A percentile compares a stretch with the other conserved stretches of the same genome.
phyloP scores from a whole-genome alignment of 352 stramenopile species.

The Phytophthora palmivora region DNA sequence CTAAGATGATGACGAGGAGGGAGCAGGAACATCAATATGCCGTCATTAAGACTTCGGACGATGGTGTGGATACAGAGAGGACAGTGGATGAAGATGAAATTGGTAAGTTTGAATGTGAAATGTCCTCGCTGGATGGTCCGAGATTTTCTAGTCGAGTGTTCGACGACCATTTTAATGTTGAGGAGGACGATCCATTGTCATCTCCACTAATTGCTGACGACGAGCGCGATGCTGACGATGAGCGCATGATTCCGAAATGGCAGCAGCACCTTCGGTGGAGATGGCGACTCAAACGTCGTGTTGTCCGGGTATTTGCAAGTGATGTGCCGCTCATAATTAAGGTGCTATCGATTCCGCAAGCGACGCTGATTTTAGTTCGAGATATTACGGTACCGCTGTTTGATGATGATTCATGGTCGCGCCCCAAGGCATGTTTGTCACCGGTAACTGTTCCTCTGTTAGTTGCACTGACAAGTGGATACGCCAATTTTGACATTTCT shows the following conservation, averaged over 20 bases:
- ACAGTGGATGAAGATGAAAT: constrained; percentile 1
- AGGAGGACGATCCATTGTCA: constrained; percentile 56
- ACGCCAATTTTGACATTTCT: constrained; percentile 34
- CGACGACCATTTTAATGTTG: constrained; percentile 70
- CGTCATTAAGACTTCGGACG: constrained; percentile 52
- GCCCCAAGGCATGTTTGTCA: constrained; percentile 85
- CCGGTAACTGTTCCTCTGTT: constrained; percentile 88
- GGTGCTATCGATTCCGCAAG: constrained; percentile 57
- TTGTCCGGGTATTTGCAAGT: constrained; percentile 52
- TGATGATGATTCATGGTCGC: constrained; percentile 76
- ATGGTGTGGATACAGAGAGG: constrained; percentile 23
- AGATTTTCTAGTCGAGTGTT: constrained; percentile 58
- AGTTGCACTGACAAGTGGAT: constrained; percentile 70
- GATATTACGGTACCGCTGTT: constrained; percentile 79
- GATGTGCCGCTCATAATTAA: constrained; percentile 56
- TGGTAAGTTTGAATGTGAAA: constrained; percentile 26
- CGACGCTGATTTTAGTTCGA: constrained; percentile 55
- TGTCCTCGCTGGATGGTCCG: constrained; percentile 32
- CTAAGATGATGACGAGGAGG: constrained; percentile 13
- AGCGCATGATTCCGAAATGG: constrained; percentile 66
- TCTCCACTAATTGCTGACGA: constrained; percentile 68
- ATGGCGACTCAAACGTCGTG: constrained; percentile 63
- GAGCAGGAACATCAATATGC: constrained; percentile 39
- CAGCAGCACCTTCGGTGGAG: constrained; percentile 77
- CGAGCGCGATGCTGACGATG: constrained; percentile 37